Evolutionary conservation across 257 asterid species (phyloP).

Genomic region (Solanum sitiens): DNA sequence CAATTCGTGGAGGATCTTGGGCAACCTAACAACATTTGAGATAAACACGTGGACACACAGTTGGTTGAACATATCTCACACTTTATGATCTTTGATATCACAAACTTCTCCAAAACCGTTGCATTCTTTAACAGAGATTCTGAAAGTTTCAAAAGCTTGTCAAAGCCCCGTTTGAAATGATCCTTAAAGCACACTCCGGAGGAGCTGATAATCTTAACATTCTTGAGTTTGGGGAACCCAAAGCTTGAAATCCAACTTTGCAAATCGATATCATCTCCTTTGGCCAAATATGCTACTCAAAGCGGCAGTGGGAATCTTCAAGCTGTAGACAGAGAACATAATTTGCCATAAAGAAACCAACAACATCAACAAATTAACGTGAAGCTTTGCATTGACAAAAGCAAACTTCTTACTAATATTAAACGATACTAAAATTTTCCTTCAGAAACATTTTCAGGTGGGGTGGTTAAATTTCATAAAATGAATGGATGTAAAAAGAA

Average conservation of each 20-base stretch:
- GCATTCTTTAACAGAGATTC: neutral
- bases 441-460: neutral
- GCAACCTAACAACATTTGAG: neutral
- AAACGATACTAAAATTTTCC: neutral
- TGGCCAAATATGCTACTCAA: neutral
- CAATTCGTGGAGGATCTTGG: neutral
- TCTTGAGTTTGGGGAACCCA: neutral
- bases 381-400: neutral
- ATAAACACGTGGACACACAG: neutral
- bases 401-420: neutral
- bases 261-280: neutral
- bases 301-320: neutral
- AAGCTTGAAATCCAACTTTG: neutral
- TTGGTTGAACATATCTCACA: neutral
- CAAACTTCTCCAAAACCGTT: neutral
- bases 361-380: neutral
- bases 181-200: neutral
- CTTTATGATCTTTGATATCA: neutral
- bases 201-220: neutral
- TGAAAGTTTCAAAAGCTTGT: neutral
- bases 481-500: neutral
- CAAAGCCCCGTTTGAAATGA: neutral
- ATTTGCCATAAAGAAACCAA: neutral
- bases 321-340: neutral
- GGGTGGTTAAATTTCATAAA: neutral